Conservation (phyloP, 2,329 filamentous ascomycete genomes). For the Trichoderma simmonsii region DNA sequence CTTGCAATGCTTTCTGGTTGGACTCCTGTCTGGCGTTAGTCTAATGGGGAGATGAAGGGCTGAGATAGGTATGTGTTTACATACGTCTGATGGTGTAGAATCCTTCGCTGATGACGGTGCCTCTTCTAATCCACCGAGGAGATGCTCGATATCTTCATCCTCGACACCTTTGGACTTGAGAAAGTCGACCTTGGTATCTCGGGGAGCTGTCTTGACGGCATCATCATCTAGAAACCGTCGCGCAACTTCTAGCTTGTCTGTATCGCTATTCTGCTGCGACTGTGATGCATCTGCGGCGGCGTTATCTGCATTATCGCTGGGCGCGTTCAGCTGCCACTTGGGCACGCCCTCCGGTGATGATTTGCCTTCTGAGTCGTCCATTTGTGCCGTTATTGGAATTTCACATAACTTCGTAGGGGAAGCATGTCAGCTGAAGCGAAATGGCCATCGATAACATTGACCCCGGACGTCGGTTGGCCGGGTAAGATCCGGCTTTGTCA, state of each 20-base stretch:
- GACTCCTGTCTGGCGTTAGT: background rate
- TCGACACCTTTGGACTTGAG: conserved; percentile 72
- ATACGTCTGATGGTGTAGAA: background rate
- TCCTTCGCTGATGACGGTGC: background rate
- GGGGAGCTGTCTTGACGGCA: conserved; percentile 63
- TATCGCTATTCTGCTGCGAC: conserved; percentile 22
- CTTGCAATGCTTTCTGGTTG: background rate
- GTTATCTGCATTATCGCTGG: conserved; percentile 14
- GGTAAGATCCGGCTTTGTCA: conserved; percentile 19
- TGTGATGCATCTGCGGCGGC: conserved; percentile 18
- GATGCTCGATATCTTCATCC: conserved; percentile 62
- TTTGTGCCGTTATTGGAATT: conserved; percentile 18
- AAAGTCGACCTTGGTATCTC: conserved; percentile 72
- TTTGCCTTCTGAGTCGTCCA: conserved; percentile 35
- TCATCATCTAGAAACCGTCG: conserved; percentile 73
- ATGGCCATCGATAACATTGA: background rate
- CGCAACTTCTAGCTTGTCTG: conserved; percentile 58
- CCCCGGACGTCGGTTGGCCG: conserved; percentile 12
- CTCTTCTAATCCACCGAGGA: conserved; percentile 46
- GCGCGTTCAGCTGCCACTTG: conserved; percentile 31
- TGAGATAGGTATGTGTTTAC: background rate
- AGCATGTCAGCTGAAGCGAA: conserved; percentile 2
- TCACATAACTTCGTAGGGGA: background rate
- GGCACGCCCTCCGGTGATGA: conserved; percentile 28
- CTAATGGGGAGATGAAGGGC: no score